Base-by-base conservation (phyloP, 352 stramenopile species). In the Sclerospora graminicola region DNA sequence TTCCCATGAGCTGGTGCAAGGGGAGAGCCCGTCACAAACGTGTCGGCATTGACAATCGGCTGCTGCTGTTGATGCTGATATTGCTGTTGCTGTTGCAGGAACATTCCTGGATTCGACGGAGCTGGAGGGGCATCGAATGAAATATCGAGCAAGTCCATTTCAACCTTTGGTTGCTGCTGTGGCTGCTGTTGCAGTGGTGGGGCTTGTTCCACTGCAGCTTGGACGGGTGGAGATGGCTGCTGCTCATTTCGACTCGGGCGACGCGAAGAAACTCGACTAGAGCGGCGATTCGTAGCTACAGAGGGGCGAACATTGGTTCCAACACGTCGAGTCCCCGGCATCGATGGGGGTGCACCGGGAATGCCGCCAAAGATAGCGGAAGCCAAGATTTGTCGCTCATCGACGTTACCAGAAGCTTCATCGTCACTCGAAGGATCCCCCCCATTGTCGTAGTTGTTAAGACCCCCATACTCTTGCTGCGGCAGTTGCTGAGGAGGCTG, bases 331-430 rank as follows among this genome's bases (percentile, higher is more conserved):
- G 54, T 59, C n/a, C 26, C 50, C 21, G 66, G 24, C 50, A 78
- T 65, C 5, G 73, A 57, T 6, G 66, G 32, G 3, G 76, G 71
- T 0, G 70, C 84, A 34, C 84, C 84, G 8, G 75, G 81, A 35
- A 98, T 95, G 20, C 96, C 96, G 28, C 96, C 95, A 65, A 99
- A 99, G 37, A 98, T 82, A 7, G 91, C 92, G 9, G 91, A 96
- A 29, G 96, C 95, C 70, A 97, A 84, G 51, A 89, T 81, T 39
- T 73, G 59, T 30, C 81, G 77, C 51, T 93, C 80, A 32, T 91
- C 69, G 1, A 87, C 64, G 19, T 43, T 57, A 13, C 54, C 59
- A 18, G 27, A 55, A 13, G 42, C 29, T 45, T 68, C 59, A 13
- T 68, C 59, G 8, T 68, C 59, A 13, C 50, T 65, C 9, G 54